Conservation (phyloP, 2,329 filamentous ascomycete genomes). For the Ampelomyces quisqualis region DNA sequence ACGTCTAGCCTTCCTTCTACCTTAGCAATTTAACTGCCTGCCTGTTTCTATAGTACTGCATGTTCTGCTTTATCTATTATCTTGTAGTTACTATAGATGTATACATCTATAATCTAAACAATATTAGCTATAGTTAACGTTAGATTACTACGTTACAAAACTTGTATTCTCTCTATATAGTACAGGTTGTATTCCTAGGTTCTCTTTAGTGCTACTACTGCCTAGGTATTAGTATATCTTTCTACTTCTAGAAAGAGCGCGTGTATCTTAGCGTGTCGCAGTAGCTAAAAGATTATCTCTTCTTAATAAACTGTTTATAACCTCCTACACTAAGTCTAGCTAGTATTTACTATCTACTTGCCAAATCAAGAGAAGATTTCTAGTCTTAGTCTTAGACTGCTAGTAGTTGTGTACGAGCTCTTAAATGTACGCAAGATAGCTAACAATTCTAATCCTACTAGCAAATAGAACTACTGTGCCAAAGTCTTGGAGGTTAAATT, state of each 20-base stretch:
- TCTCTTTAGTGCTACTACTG: neutral
- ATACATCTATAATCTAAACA: conserved; percentile 16
- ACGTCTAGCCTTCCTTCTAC: conserved; percentile 11
- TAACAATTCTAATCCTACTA: conserved; percentile 17
- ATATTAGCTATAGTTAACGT: conserved; percentile 2
- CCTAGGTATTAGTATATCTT: conserved; percentile 3
- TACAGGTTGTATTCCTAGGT: conserved; percentile 6
- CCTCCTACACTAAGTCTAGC: conserved; percentile 7
- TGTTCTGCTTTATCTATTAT: conserved; percentile 6
- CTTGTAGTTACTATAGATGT: conserved; percentile 14
- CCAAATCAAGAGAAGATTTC: conserved; percentile 18
- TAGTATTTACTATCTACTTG: conserved; percentile 10
- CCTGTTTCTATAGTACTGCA: conserved; percentile 4
- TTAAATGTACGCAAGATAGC: conserved; percentile 15
- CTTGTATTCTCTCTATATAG: conserved; percentile 12
- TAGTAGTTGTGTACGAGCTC: conserved; percentile 10
- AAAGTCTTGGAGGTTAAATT: conserved; percentile 13
- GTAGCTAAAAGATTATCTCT: conserved; percentile 5
- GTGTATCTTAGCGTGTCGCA: neutral
- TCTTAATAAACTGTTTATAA: conserved; percentile 7
- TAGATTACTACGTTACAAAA: neutral
- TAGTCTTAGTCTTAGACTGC: conserved; percentile 12
- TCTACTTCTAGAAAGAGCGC: neutral
- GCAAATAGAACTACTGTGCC: conserved; percentile 16
- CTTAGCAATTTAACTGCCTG: conserved; percentile 8